A percentile compares a stretch with the other conserved stretches of the same genome.
These are phyloP conservation scores for Rutidosis leptorrhynchoides DNA, from an alignment of 129 eudicot genomes.

Conservation along the genomic window DNA sequence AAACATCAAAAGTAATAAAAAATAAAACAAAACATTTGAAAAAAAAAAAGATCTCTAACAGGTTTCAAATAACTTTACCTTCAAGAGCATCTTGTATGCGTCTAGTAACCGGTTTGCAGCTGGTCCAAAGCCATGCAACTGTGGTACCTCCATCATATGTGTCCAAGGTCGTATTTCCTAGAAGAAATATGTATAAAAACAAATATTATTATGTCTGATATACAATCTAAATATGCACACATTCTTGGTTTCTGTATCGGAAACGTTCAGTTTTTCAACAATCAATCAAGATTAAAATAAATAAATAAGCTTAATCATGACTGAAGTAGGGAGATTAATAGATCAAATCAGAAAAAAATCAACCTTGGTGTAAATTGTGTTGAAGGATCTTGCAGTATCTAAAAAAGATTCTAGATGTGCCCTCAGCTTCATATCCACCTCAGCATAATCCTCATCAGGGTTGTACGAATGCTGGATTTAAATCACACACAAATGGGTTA, in stretches of 20 bases:
- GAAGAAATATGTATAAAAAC: not conserved
- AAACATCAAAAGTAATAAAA: no score
- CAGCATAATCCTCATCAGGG: slow-evolving; percentile 93
- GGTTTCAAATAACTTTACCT: slow-evolving; percentile 45
- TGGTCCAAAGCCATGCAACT: slow-evolving; percentile 97
- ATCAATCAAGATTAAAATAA: not conserved
- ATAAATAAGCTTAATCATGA: not conserved
- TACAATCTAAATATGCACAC: not conserved
- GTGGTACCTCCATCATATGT: slow-evolving; percentile 99
- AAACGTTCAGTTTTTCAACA: not conserved
- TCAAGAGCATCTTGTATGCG: slow-evolving; percentile 90
- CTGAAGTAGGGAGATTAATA: not conserved
- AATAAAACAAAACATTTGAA: no score
- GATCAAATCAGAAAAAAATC: not conserved
- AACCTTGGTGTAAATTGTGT: slow-evolving; percentile 97
- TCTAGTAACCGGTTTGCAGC: slow-evolving; percentile 93
- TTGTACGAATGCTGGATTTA: slow-evolving; percentile 71
- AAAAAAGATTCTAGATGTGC: slow-evolving; percentile 82
- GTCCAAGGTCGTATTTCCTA: slow-evolving; percentile 99
- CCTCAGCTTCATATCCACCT: slow-evolving; percentile 76
- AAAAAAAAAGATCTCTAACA: no score
- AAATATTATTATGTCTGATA: not conserved
- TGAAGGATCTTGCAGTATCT: slow-evolving; percentile 96
- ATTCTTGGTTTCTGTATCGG: not conserved
- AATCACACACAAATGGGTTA: slow-evolving; percentile 6